Evolutionary conservation across 2,329 filamentous ascomycete genomes (phyloP).

Genomic region (Stagonosporopsis vannaccii): DNA sequence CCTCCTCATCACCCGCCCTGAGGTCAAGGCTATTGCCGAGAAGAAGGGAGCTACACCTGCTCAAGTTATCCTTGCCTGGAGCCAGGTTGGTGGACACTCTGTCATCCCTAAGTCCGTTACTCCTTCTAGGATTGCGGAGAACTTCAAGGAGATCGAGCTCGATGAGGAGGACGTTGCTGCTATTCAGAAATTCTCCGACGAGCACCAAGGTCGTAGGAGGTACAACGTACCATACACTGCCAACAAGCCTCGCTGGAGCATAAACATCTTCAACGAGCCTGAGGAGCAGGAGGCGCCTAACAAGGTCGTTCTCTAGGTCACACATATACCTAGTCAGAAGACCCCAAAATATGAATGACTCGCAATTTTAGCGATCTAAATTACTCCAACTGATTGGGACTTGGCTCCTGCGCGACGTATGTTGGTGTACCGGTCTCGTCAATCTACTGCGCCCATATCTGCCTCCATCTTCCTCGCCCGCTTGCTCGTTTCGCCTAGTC

Average conservation of each 20-base stretch:
- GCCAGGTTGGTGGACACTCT: conserved; percentile 68
- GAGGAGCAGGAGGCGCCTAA: conserved; percentile 42
- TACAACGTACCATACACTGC: conserved; percentile 50
- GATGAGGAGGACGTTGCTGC: conserved; percentile 32
- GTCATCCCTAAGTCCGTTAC: conserved; percentile 43
- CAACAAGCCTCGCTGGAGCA: conserved; percentile 48
- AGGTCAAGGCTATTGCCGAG: conserved; percentile 71
- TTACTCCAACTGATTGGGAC: no score
- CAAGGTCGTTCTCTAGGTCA: conserved; percentile 24
- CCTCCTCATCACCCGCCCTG: conserved; percentile 73
- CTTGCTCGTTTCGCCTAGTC: neutral
- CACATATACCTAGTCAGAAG: neutral
- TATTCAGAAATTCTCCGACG: conserved; percentile 61
- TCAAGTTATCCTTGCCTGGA: conserved; percentile 85
- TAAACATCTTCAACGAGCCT: conserved; percentile 38
- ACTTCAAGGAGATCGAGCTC: conserved; percentile 41
- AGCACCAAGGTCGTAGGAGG: conserved; percentile 34
- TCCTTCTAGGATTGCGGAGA: conserved; percentile 35
- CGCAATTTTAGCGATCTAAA: no score
- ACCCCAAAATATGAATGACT: neutral
- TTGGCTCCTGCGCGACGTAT: neutral
- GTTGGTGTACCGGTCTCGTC: no score
- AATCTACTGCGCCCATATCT: no score
- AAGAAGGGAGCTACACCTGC: conserved; percentile 71
- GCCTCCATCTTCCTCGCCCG: no score